Evolutionary conservation across 331 rosid genomes (phyloP).

Genomic region (Erythrophleum ivorense): DNA sequence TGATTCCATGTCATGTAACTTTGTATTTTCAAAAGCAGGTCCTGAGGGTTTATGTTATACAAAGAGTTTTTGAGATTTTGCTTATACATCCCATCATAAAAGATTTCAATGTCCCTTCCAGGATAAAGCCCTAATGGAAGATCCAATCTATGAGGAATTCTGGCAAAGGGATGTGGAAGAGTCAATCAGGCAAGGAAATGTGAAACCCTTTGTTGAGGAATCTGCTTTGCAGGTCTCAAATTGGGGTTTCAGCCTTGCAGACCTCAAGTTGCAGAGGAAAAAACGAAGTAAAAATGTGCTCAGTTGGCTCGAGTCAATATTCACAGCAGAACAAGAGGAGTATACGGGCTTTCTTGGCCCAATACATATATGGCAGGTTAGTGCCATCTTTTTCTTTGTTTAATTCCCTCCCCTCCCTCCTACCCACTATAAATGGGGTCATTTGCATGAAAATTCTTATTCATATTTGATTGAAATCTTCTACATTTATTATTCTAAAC

Average conservation of each 20-base stretch:
- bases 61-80: slow-evolving; percentile 10
- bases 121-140: slow-evolving; percentile 94
- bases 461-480: slow-evolving; percentile 9
- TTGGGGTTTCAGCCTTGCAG: slow-evolving; percentile 96
- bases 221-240: slow-evolving; percentile 85
- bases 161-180: slow-evolving; percentile 99
- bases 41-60: slow-evolving; percentile 11
- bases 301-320: slow-evolving; percentile 72
- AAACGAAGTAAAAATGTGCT: slow-evolving; percentile 54
- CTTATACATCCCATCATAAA: slow-evolving; percentile 20
- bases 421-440: background rate
- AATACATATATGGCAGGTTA: slow-evolving; percentile 97
- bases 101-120: slow-evolving; percentile 41
- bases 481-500: slow-evolving; percentile 25
- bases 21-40: slow-evolving; percentile 27
- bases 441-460: slow-evolving; percentile 23
- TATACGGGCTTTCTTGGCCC: slow-evolving; percentile 93
- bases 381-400: slow-evolving; percentile 41
- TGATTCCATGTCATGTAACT: background rate
- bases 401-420: background rate
- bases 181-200: slow-evolving; percentile 84
- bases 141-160: slow-evolving; percentile 91
- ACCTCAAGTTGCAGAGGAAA: slow-evolving; percentile 88
- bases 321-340: slow-evolving; percentile 67
- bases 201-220: slow-evolving; percentile 85